Evolutionary conservation across 2,329 filamentous ascomycete genomes (phyloP), one percentile per base, ranked within the genome.

Genomic region (Colletotrichum sp.): DNA sequence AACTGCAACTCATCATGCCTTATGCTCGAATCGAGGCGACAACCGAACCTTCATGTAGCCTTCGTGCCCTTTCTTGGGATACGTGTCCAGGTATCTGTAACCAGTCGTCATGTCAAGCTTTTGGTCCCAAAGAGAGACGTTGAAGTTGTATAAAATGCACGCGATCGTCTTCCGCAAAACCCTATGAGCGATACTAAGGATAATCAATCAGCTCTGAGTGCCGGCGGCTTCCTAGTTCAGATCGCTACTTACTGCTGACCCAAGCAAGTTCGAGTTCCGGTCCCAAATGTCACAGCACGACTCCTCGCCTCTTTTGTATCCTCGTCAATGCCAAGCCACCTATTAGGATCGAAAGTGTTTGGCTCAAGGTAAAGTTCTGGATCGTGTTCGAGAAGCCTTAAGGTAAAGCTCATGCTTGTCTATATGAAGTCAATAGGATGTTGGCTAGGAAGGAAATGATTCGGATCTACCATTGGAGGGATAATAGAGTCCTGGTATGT

Each of bases 121-220:
- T 10, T 77, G 63, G 16, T 77, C 30, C 72, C 68, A 77, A 7
- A 76, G 55, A n/a, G 72, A 72, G 12, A 79, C 39, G 4, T 77
- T 69, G 39, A 78, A 79, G 66, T 78, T 77, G 66, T 78, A 79
- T 1, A 77, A 8, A 18, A 79, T 10, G 1, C 62, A 57, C 2
- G 78, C 77, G 15, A 79, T 39, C 5, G 77, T 72, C 26, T 78
- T 79, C 8, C 78, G 78, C 8, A 79, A 36, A 7, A 79, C 78
- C 28, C 52, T 76, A 6, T 71, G 71, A 8, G 78, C 78, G 16
- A 79, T 72, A 15, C 75, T 77, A 36, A 2, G 26, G 2, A n/a
- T 24, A 22, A 3, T 62, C 1, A 28, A 8, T 55, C 0, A 64
- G n/a, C 7, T 18, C 6, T n/a, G 1, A 15, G 15, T 8, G 22